Conservation (phyloP, 148 eudicot species). For the Hydrangea macrophylla region DNA sequence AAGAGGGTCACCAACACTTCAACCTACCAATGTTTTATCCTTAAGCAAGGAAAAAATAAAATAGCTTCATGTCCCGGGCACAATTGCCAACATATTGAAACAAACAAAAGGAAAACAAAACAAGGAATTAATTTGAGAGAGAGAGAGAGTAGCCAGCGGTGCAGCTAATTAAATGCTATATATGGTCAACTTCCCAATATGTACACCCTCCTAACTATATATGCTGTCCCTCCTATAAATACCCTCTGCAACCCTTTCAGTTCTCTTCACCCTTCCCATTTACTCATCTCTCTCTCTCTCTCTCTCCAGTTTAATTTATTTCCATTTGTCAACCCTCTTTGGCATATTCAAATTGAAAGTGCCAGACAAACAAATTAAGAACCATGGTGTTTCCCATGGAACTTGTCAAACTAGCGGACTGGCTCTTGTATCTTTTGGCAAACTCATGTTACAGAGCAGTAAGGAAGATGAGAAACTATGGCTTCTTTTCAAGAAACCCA, state of each 20-base stretch:
- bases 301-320: neutral
- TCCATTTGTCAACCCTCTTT: neutral
- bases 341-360: neutral
- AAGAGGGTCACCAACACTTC: constrained; percentile 35
- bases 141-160: constrained; percentile 56
- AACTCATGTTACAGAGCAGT: constrained; percentile 55
- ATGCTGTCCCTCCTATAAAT: constrained; percentile 45
- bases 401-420: constrained; percentile 49
- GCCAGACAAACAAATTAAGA: constrained; percentile 3
- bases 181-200: constrained; percentile 36
- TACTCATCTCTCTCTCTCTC: neutral
- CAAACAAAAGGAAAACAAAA: neutral
- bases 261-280: constrained; percentile 15
- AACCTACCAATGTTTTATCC: constrained; percentile 38
- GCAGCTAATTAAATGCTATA: constrained; percentile 46
- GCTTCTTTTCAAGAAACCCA: constrained; percentile 33
- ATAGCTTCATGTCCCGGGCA: constrained; percentile 9
- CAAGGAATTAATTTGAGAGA: neutral
- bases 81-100: neutral
- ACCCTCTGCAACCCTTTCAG: constrained; percentile 19
- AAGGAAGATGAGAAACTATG: constrained; percentile 48
- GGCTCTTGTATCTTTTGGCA: constrained; percentile 59
- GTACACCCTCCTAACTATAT: no score
- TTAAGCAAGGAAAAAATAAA: constrained; percentile 23
- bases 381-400: constrained; percentile 48